phyloP scores from a whole-genome alignment of 2,329 filamentous ascomycete genomes.

The Cladorrhinum sp. region DNA sequence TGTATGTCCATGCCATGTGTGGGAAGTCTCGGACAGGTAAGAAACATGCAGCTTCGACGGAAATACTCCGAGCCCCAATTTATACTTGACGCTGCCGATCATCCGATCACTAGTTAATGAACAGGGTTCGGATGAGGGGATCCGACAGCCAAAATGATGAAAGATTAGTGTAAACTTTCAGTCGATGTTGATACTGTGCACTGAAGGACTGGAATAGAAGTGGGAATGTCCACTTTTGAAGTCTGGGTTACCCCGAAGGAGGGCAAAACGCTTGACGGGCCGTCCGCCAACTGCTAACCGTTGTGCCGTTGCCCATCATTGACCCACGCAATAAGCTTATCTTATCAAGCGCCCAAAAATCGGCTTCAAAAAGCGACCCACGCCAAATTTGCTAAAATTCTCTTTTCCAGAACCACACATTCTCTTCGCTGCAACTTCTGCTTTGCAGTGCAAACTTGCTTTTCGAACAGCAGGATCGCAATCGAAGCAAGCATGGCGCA shows the following conservation, averaged over 20 bases:
- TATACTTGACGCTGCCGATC: background rate
- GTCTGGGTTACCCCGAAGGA: background rate
- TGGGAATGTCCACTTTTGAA: background rate
- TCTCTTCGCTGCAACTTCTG: background rate
- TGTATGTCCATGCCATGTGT: background rate
- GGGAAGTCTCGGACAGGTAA: background rate
- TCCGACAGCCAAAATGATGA: background rate
- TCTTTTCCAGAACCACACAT: background rate
- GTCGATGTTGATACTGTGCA: background rate
- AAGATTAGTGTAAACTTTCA: background rate
- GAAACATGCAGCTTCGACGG: background rate
- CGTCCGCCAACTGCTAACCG: background rate
- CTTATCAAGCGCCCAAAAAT: slow-evolving; percentile 6
- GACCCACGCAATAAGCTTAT: slow-evolving; percentile 1
- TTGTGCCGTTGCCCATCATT: background rate
- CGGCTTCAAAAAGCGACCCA: slow-evolving; percentile 2
- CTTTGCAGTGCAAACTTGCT: background rate
- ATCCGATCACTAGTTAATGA: background rate
- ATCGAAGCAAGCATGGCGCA: background rate
- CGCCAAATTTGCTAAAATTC: background rate
- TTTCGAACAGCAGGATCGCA: background rate
- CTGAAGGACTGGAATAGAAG: background rate
- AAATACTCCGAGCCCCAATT: background rate
- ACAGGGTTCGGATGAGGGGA: background rate
- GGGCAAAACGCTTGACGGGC: background rate